Evolutionary conservation across 2,329 filamentous ascomycete genomes (phyloP).

Genomic region (Aspergillus pseudoviridinutans): DNA sequence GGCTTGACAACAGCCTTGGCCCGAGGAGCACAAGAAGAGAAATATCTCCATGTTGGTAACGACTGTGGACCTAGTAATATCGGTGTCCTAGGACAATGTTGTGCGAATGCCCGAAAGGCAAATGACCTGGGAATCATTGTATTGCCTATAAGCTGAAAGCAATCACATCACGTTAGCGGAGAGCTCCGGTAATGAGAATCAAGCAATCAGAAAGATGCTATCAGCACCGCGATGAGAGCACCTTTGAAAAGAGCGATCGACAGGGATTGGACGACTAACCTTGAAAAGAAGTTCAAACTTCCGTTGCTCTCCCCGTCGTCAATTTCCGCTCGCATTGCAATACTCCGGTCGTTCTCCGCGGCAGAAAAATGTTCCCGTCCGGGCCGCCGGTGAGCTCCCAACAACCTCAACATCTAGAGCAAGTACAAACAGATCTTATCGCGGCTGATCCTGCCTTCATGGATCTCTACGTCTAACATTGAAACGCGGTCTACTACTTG

Average conservation of each 20-base stretch:
- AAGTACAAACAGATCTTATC: slow-evolving; percentile 10
- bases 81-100: slow-evolving; percentile 19
- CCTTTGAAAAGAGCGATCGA: neutral
- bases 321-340: slow-evolving; percentile 5
- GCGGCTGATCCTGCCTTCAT: slow-evolving; percentile 18
- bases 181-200: neutral
- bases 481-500: slow-evolving; percentile 2
- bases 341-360: slow-evolving; percentile 23
- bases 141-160: slow-evolving; percentile 7
- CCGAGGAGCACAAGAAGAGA: slow-evolving; percentile 25
- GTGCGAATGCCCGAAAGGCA: slow-evolving; percentile 24
- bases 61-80: slow-evolving; percentile 12
- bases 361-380: slow-evolving; percentile 41
- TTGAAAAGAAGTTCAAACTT: neutral
- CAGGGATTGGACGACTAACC: neutral
- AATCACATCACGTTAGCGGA: slow-evolving; percentile 1
- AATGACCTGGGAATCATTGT: slow-evolving; percentile 31
- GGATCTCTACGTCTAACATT: slow-evolving; percentile 7
- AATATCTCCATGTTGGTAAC: slow-evolving; percentile 24
- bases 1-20: slow-evolving; percentile 17
- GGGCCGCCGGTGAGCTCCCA: slow-evolving; percentile 38
- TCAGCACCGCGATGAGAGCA: neutral
- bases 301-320: neutral
- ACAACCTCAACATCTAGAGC: slow-evolving; percentile 32
- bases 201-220: neutral